These are phyloP conservation scores for Vachellia pachyceras DNA, from an alignment of 306 rosid species.

Conservation along the genomic window DNA sequence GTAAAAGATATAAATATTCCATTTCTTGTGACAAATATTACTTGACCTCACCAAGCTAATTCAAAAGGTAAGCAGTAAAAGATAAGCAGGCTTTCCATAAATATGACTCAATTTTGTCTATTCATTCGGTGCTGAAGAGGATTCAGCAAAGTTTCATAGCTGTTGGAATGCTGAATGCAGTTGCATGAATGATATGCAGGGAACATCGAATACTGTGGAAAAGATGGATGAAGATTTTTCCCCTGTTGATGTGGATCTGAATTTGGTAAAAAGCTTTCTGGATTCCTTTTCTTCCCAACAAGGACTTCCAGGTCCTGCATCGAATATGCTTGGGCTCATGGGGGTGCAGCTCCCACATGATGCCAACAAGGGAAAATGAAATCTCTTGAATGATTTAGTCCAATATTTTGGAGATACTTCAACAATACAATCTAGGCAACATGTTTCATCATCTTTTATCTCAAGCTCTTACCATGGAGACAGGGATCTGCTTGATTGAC, in stretches of 20 bases:
- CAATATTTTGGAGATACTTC: slow-evolving; percentile 21
- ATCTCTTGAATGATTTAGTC: background rate
- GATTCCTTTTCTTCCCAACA: slow-evolving; percentile 94
- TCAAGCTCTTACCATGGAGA: background rate
- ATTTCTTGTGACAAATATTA: no score
- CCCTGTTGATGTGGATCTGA: slow-evolving; percentile 91
- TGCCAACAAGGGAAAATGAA: slow-evolving; percentile 63
- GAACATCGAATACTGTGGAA: slow-evolving; percentile 58
- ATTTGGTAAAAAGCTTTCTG: slow-evolving; percentile 88
- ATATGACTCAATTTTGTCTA: slow-evolving; percentile 11
- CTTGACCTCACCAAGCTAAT: background rate
- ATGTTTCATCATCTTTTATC: slow-evolving; percentile 15
- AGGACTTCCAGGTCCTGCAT: slow-evolving; percentile 99
- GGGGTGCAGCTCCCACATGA: slow-evolving; percentile 85
- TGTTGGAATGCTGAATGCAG: slow-evolving; percentile 21
- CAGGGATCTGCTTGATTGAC: slow-evolving; percentile 24
- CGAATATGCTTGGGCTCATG: slow-evolving; percentile 93
- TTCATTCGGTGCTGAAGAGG: background rate
- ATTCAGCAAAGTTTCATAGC: background rate
- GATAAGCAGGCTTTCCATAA: background rate
- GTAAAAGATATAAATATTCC: no score
- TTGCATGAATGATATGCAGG: slow-evolving; percentile 53
- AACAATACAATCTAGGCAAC: background rate
- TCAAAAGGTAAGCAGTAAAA: no score
- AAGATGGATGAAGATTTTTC: slow-evolving; percentile 82